A percentile compares a stretch with the other conserved stretches of the same genome.
Conservation (phyloP, 495 filamentous ascomycete genomes). For the Glonium stellatum region DNA sequence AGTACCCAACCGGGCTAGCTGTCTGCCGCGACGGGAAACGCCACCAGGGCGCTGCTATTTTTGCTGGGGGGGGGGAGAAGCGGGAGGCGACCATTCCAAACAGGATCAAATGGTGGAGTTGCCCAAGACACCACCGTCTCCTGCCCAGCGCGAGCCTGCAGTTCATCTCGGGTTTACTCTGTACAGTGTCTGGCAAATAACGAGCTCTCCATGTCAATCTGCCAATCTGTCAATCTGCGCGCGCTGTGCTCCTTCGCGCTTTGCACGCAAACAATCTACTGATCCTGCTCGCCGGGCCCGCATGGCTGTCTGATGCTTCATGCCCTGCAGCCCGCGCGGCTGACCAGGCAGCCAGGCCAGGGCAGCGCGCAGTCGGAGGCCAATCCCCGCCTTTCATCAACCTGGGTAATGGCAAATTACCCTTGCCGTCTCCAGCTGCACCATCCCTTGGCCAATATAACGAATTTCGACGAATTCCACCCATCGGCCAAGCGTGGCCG, state of each 20-base stretch:
- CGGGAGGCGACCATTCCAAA: not conserved
- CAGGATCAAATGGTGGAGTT: not conserved
- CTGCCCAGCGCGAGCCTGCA: not conserved
- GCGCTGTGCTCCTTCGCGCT: not conserved
- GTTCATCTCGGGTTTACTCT: not conserved
- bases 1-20: not conserved
- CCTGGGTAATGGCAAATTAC: slow-evolving; percentile 9
- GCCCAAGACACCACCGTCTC: not conserved
- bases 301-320: too few relatives aligned
- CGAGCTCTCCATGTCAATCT: not conserved
- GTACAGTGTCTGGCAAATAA: not conserved
- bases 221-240: too few relatives aligned
- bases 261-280: not conserved
- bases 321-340: not conserved
- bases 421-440: slow-evolving; percentile 10
- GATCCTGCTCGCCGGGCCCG: not conserved
- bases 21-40: not conserved
- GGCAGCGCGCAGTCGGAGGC: not conserved
- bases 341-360: slow-evolving; percentile 1
- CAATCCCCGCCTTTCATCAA: not conserved
- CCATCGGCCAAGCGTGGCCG: not conserved
- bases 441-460: slow-evolving; percentile 21
- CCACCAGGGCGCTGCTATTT: not conserved
- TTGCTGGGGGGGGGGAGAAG: not conserved
- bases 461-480: slow-evolving; percentile 2